Evolutionary conservation across 441 rosid species (phyloP), one percentile per base, ranked within the genome.

Genomic region (Adansonia gregorii): DNA sequence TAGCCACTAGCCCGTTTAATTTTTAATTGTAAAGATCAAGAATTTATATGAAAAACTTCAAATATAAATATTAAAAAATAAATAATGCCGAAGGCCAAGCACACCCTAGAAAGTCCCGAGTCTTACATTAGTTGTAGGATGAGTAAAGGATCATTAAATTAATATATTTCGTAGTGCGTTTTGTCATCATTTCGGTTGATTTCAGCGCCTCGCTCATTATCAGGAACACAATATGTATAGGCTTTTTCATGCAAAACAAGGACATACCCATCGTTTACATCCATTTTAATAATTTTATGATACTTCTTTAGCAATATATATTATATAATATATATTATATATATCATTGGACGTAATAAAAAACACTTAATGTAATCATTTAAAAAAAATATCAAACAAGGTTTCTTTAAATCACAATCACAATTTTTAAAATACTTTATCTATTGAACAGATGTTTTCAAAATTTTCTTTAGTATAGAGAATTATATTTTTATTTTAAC

Each of bases 131-230:
- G 17, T 51, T n/a, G 59, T 7, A 8, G 24, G 2, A 19, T 55
- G 58, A 52, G 14, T 15, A 7, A 8, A 9, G 31, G 24, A 20
- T 20, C 8, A 58, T 58, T 56, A 10, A 24, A 52, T 14, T 52
- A 15, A 17, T 52, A 52, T 52, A 35, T 52, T 52, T 52, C 58
- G 19, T 51, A 51, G 6, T 51, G 56, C 19, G n/a, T 63, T 64
- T 64, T 35, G 68, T 8, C 68, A 64, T 64, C 45, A 35, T 15
- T 31, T 39, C 17, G 12, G 48, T 64, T 64, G 48, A 64, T 64
- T 64, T 64, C 48, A 35, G 68, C 20, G 68, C 68, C 68, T 14
- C 7, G 48, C 45, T 2, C 0, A 35, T 1, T 63, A 31, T 27
- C 4, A 41, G 43, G 12, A 61, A 61, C 2, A 27, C 66, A 17